Base-by-base conservation (phyloP, 768 basidiomycete genomes). In the Tricholomella constricta region DNA sequence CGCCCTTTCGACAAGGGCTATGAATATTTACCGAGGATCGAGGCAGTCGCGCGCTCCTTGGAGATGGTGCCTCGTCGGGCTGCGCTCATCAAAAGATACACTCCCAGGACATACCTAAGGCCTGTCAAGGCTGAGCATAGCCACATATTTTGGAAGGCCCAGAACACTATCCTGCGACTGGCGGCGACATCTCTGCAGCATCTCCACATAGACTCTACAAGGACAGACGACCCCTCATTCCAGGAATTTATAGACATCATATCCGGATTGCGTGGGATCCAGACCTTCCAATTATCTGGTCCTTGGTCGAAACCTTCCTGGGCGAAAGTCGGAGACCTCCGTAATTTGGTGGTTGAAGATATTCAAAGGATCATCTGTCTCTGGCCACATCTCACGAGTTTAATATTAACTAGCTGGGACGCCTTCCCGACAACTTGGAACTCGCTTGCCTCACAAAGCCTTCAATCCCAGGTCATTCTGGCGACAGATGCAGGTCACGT, bases 11-110 rank as follows among this genome's bases (percentile, higher is more conserved):
- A 41, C 34, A 44, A 17, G 41, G 46, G 25, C 49, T 54, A 10
- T 27, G 27, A 50, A 10, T 42, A 51, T 35, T 44, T 38, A 15
- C 37, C 54, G 19, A 23, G 32, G 15, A 56, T 56, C 6, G 15
- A 12, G 20, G 27, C 44, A 40, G 54, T 56, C 14, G 43, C 54
- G 1, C 54, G 44, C 15, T 56, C 54, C 11, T 20, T 56, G 15
- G 20, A 22, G 20, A 22, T 9, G 7, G 42, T 51, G 27, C 3
- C 19, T 25, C 14, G 25, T 35, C 49, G 49, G n/a, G 44, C 22
- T 5, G 15, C 27, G 17, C 48, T 54, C 22, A 51, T 54, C 14
- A 48, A 27, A 26, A 48, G 17, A 11, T 51, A 44, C 40, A 51
- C 41, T 12, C 52, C 43, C 6, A 12, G 29, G 15, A 25, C 27